phyloP scores from a whole-genome alignment of 2,329 filamentous ascomycete genomes.

The Alternaria infectoria region DNA sequence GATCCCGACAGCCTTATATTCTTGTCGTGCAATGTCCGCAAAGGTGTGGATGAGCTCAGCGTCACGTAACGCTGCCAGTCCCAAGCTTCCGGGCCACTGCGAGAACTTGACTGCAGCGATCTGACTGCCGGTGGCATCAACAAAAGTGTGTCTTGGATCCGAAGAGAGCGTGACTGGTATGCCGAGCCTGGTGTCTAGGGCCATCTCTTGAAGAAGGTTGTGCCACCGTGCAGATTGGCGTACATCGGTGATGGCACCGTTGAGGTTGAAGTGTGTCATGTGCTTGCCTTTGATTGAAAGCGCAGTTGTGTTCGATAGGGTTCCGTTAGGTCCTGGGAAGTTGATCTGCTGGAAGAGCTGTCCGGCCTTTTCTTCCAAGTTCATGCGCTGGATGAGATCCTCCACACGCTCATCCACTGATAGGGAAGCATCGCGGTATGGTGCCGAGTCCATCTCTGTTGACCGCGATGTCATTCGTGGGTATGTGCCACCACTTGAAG shows the following conservation, averaged over 20 bases:
- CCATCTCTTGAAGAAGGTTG: conserved; percentile 52
- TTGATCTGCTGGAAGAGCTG: conserved; percentile 55
- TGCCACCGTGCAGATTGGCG: conserved; percentile 48
- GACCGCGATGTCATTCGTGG: conserved; percentile 7
- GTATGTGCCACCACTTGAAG: not conserved
- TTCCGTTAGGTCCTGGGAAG: conserved; percentile 41
- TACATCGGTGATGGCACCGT: conserved; percentile 53
- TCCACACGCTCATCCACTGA: conserved; percentile 56
- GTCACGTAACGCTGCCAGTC: conserved; percentile 58
- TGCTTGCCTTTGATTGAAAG: conserved; percentile 45
- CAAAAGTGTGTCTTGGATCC: conserved; percentile 57
- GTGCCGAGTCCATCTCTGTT: conserved; percentile 21
- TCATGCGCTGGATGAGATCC: conserved; percentile 55
- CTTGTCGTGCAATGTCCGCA: conserved; percentile 58
- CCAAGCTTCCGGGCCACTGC: conserved; percentile 60
- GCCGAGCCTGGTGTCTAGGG: conserved; percentile 55
- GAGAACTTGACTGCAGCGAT: conserved; percentile 55
- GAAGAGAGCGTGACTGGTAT: conserved; percentile 59
- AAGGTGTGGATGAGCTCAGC: conserved; percentile 54
- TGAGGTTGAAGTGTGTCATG: conserved; percentile 57
- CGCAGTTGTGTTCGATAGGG: conserved; percentile 41
- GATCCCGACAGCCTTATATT: conserved; percentile 54
- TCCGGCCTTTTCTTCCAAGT: conserved; percentile 57
- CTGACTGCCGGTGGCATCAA: conserved; percentile 52
- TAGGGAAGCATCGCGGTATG: conserved; percentile 48